phyloP scores from a whole-genome alignment of 805 yeast species.

The Jamesozyma jinghongensis region DNA sequence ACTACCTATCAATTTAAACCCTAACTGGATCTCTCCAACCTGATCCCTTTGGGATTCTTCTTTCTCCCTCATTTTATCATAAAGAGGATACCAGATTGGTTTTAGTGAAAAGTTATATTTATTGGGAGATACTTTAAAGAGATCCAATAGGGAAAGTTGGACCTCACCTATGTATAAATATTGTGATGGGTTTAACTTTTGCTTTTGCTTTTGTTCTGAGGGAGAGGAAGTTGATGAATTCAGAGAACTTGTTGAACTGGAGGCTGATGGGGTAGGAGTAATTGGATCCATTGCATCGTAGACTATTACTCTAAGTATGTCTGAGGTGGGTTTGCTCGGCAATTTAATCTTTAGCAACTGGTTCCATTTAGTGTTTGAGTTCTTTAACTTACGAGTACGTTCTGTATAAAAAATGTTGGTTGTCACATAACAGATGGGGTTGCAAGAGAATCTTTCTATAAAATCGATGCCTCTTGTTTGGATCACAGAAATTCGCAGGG shows the following conservation, averaged over 20 bases:
- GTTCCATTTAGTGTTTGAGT: constrained; percentile 20
- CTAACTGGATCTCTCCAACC: constrained; percentile 22
- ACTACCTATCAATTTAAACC: constrained; percentile 13
- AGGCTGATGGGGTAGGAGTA: neutral
- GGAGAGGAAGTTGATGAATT: neutral
- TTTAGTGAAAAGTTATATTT: constrained; percentile 14
- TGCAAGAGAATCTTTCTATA: constrained; percentile 20
- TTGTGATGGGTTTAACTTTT: neutral
- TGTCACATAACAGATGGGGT: constrained; percentile 24
- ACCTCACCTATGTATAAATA: constrained; percentile 28
- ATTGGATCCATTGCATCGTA: constrained; percentile 21
- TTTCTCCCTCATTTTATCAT: constrained; percentile 17
- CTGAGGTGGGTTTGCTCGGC: constrained; percentile 21
- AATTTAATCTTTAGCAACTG: constrained; percentile 21
- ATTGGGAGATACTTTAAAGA: constrained; percentile 16
- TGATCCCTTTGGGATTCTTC: constrained; percentile 9
- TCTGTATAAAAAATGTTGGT: constrained; percentile 20
- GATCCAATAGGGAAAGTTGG: constrained; percentile 20
- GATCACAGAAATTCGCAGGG: constrained; percentile 16
- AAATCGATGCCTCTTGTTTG: constrained; percentile 20
- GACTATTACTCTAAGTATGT: constrained; percentile 22
- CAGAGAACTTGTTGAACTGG: neutral
- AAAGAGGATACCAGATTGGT: constrained; percentile 21
- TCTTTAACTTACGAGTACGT: constrained; percentile 17
- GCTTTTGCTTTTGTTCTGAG: too few relatives aligned